phyloP scores from a whole-genome alignment of 129 eudicot species.

The Pulicaria dysenterica region DNA sequence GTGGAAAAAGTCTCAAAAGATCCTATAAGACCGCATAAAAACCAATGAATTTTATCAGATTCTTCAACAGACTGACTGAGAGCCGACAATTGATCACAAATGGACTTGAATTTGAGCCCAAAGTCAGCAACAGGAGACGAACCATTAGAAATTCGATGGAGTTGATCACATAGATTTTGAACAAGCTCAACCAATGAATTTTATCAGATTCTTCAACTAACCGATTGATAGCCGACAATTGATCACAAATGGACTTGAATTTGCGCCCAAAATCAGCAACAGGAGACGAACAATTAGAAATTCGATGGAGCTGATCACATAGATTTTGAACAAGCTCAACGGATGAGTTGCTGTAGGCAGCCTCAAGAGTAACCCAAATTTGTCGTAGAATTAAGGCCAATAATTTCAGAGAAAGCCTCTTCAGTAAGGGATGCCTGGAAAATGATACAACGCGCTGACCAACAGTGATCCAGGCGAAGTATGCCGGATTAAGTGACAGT shows the following conservation, averaged over 20 bases:
- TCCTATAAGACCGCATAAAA: neutral
- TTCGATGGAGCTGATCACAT: neutral
- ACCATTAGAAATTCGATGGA: neutral
- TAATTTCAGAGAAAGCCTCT: neutral
- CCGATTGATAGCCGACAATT: neutral
- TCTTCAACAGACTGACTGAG: neutral
- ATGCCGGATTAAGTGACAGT: neutral
- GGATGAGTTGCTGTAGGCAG: too few species aligned
- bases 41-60: neutral
- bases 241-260: neutral
- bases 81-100: neutral
- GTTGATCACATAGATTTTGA: neutral
- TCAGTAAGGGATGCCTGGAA: neutral
- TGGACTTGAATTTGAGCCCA: neutral
- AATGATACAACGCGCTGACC: neutral
- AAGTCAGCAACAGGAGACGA: neutral
- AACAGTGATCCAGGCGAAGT: neutral
- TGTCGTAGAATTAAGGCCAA: neutral
- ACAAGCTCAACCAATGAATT: neutral
- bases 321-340: neutral
- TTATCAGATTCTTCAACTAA: neutral
- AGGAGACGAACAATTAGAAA: neutral
- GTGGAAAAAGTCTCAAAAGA: neutral
- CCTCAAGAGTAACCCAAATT: neutral
- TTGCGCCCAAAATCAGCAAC: neutral